These are phyloP conservation scores for Crepidotus sp. DNA, from an alignment of 1,284 basidiomycete genomes.

Conservation along the genomic window DNA sequence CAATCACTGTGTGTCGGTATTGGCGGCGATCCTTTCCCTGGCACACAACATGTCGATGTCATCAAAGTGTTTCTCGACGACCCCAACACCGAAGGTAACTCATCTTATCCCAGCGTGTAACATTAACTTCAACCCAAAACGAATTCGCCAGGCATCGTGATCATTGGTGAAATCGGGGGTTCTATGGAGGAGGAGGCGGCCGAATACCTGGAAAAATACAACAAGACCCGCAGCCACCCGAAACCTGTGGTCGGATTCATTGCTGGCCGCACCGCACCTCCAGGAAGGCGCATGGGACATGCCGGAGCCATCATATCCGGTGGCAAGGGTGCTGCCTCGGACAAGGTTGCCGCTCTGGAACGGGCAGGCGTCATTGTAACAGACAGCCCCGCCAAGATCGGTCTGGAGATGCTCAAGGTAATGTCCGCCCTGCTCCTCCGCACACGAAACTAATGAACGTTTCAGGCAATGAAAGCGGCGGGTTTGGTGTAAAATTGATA, in stretches of 20 bases:
- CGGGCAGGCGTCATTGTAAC: slow-evolving; percentile 92
- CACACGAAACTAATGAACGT: slow-evolving; percentile 26
- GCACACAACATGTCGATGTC: slow-evolving; percentile 92
- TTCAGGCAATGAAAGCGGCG: slow-evolving; percentile 67
- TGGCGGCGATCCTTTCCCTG: slow-evolving; percentile 98
- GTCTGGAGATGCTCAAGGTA: slow-evolving; percentile 71
- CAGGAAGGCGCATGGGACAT: slow-evolving; percentile 97
- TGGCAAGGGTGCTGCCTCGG: slow-evolving; percentile 92
- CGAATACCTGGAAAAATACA: slow-evolving; percentile 89
- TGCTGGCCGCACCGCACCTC: slow-evolving; percentile 94
- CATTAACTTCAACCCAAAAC: background rate
- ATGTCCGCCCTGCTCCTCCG: background rate
- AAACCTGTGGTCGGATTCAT: slow-evolving; percentile 99
- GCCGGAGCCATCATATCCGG: slow-evolving; percentile 98
- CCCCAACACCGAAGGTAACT: slow-evolving; percentile 76
- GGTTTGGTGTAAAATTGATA: slow-evolving; percentile 66
- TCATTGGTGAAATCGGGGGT: slow-evolving; percentile 99
- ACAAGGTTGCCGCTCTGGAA: slow-evolving; percentile 94
- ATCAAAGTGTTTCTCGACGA: slow-evolving; percentile 96
- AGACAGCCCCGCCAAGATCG: slow-evolving; percentile 94
- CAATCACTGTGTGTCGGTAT: slow-evolving; percentile 97
- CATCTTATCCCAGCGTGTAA: background rate
- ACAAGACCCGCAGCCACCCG: slow-evolving; percentile 79
- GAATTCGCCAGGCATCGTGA: slow-evolving; percentile 67
- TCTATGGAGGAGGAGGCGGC: slow-evolving; percentile 99